Conservation (phyloP, 345 rosid species). For the Linum trigynum region DNA sequence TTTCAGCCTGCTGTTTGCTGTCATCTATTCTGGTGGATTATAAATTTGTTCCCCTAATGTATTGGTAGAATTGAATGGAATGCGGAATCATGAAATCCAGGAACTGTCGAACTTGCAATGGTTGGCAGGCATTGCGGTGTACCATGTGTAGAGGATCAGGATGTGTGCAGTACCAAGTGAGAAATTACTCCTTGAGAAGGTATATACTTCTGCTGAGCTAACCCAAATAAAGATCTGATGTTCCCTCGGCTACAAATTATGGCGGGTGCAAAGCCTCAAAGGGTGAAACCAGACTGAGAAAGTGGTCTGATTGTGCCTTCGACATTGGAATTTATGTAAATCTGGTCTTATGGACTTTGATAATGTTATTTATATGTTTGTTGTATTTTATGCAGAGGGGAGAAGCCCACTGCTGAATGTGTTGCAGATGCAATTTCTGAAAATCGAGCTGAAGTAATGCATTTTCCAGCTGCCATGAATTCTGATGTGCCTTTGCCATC, state of each 20-base stretch:
- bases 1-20: no score
- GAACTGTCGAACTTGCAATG: constrained; percentile 70
- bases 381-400: constrained; percentile 49
- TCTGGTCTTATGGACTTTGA: no score
- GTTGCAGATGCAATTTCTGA: constrained; percentile 76
- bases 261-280: no score
- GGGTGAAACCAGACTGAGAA: no score
- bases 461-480: constrained; percentile 67
- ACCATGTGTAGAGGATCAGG: constrained; percentile 92
- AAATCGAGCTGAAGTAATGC: constrained; percentile 75
- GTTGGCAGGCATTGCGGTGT: constrained; percentile 88
- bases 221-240: no score
- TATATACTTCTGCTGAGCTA: constrained; percentile 16
- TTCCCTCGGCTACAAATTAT: no score
- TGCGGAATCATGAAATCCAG: constrained; percentile 25
- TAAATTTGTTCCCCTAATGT: no score
- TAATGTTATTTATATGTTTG: background rate
- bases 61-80: background rate
- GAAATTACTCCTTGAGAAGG: constrained; percentile 67
- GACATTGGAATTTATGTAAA: no score
- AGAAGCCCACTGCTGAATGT: constrained; percentile 73
- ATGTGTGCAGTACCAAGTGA: constrained; percentile 75
- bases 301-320: no score
- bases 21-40: no score
- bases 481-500: constrained; percentile 60